A percentile compares a stretch with the other conserved stretches of the same genome.
These are phyloP conservation scores for Scutellaria galericulata DNA, from an alignment of 257 asterid species.

Conservation along the genomic window DNA sequence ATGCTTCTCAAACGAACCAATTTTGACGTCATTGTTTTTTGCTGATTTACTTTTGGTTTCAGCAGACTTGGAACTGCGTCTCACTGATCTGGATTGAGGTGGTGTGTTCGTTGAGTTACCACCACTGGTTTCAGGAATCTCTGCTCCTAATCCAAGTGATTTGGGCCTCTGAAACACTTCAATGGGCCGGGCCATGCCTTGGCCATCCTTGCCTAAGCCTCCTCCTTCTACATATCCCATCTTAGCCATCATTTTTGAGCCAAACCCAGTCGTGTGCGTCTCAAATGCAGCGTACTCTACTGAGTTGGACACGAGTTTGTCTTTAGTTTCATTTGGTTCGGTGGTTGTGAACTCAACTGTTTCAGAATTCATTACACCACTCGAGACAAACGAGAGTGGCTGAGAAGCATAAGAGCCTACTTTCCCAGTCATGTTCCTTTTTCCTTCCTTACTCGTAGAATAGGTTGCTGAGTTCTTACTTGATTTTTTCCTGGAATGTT, in stretches of 20 bases:
- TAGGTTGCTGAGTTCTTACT: constrained; percentile 38
- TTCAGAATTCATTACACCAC: constrained; percentile 69
- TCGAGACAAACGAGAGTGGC: constrained; percentile 83
- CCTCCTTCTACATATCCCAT: constrained; percentile 88
- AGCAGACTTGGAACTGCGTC: constrained; percentile 28
- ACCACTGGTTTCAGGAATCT: constrained; percentile 53
- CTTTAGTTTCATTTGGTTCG: constrained; percentile 47
- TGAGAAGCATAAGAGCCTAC: constrained; percentile 68
- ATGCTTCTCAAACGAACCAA: constrained; percentile 86
- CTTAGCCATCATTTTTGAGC: constrained; percentile 96
- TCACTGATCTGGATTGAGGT: constrained; percentile 29
- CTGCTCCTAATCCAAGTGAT: constrained; percentile 93
- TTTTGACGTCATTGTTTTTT: constrained; percentile 41
- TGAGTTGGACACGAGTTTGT: constrained; percentile 43
- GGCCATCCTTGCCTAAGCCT: constrained; percentile 89
- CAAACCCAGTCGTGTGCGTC: constrained; percentile 95
- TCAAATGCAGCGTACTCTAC: constrained; percentile 74
- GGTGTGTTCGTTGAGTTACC: constrained; percentile 30
- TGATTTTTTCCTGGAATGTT: constrained; percentile 45
- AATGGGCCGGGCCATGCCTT: constrained; percentile 77
- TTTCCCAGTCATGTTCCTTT: constrained; percentile 51
- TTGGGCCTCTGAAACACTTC: constrained; percentile 86
- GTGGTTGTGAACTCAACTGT: constrained; percentile 39
- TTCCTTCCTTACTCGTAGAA: constrained; percentile 43
- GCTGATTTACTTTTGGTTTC: constrained; percentile 41